Conservation (phyloP, 169 alveolate genomes). For the Theileria sp. region DNA sequence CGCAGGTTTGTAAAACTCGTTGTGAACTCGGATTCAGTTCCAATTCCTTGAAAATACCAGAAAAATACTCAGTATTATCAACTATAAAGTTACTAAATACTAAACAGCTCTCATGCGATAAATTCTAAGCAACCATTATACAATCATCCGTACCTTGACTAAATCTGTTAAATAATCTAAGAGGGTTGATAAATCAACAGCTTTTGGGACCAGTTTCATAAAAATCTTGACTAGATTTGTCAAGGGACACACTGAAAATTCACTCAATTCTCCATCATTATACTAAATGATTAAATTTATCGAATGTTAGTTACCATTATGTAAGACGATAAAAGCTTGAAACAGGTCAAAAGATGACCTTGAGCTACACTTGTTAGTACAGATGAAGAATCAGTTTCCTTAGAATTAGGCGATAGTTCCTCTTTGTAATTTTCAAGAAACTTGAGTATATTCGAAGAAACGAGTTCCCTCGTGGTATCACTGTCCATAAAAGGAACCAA, state of each 20-base stretch:
- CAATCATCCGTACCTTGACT: constrained; percentile 35
- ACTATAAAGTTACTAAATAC: constrained; percentile 32
- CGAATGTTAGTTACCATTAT: constrained; percentile 18
- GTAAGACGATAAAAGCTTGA: constrained; percentile 51
- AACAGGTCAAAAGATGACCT: constrained; percentile 60
- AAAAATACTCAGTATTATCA: constrained; percentile 7
- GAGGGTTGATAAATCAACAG: constrained; percentile 41
- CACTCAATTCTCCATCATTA: neutral
- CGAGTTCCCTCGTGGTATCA: constrained; percentile 20
- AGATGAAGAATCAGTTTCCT: neutral
- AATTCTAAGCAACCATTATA: constrained; percentile 1
- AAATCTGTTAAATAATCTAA: constrained; percentile 55
- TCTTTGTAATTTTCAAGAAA: constrained; percentile 47
- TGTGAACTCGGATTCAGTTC: constrained; percentile 4
- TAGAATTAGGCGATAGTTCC: constrained; percentile 23
- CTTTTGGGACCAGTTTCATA: constrained; percentile 45
- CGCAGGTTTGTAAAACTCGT: constrained; percentile 50
- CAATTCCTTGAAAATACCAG: constrained; percentile 2
- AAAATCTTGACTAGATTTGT: constrained; percentile 31
- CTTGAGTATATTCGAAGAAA: constrained; percentile 38
- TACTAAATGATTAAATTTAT: neutral
- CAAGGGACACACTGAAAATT: constrained; percentile 8
- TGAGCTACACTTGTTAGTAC: constrained; percentile 40
- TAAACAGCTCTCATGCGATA: constrained; percentile 34
- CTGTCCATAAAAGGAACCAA: constrained; percentile 47